Evolutionary conservation across 345 rosid genomes (phyloP), one percentile per base, ranked within the genome.

Genomic region (Reutealis trisperma): DNA sequence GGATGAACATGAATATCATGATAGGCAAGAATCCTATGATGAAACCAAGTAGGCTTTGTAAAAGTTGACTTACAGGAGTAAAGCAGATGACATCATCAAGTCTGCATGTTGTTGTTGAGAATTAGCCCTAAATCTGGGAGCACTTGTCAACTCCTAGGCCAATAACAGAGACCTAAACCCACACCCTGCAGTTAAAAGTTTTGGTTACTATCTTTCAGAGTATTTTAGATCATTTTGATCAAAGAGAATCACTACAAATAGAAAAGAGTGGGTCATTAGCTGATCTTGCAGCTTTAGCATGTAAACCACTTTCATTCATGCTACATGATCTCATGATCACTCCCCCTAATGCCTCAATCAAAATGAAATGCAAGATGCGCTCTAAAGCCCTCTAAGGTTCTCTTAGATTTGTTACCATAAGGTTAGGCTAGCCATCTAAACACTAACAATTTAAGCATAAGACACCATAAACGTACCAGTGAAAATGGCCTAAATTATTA

Each of bases 111-210:
- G 76, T 61, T 76, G 80, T 63, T 81, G 86, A 82, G 77, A 80
- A 54, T 83, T 78, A 83, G 80, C 77, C 84, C 90, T 85, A 85
- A 85, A 77, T 81, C 83, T 82, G 87, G 75, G 61, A 73, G 86
- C 88, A 82, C 79, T 81, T 80, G 81, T 82, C 78, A 79, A 87
- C 87, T 82, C 85, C 89, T 89, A 85, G 77, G 80, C 84, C 83
- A 81, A 84, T 76, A 77, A 71, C 78, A 19, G 83, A 76, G 73
- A 85, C 85, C 88, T 84, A 89, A 85, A 77, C 78, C 82, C 80
- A 79, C 51, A 80, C 74, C 89, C 90, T 87, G 90, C 88, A 87
- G 88, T 84, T 82, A 81, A 80, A 85, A 78, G 68, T 71, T 69
- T 60, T 57, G 69, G 78, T 78, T 72, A 83, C 84, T 82, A 66